Base-by-base conservation (phyloP, 1,139 yeast genomes). In the Suhomyces bolitotheri region DNA sequence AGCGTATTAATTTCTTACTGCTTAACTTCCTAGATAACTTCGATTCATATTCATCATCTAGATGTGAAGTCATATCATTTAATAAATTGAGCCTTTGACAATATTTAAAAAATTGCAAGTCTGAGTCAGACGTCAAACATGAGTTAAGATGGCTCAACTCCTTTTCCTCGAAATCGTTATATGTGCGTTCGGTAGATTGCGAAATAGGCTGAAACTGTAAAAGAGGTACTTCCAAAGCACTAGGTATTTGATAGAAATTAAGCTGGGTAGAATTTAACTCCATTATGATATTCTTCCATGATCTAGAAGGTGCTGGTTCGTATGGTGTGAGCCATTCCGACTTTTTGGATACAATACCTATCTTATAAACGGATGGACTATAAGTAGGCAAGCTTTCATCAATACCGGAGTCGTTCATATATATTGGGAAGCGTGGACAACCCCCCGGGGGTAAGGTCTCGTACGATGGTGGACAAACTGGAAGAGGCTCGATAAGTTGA, bases 221-320 rank as follows among this genome's bases (percentile, higher is more conserved):
- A 4, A 67, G 19, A 29, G 55, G 51, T 50, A 56, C 42, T 45
- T 67, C 72, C 38, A 71, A 33, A 34, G 55, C 49, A 25, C 52
- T 51, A 1, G 76, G 75, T 4, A 71, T 57, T 7, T 49, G 43
- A 53, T 83, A 83, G 34, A 84, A 66, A 55, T 83, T 84, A 23
- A 84, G 54, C 58, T 84, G 92, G 1, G 92, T 84, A 2, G 87
- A 80, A 58, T 84, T 84, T 22, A 84, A 60, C 51, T 84, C 92
- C 60, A 82, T 63, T 6, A 84, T 64, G 21, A 70, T 66, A 33
- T 71, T 66, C 49, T 68, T 77, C 92, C 92, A 83, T n/a, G 74
- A 70, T 45, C 88, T 60, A 7, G 70, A 57, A 1, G 78, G 70
- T 0, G 86, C 71, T 4, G 78, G 68, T 47, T 81, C 86, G 50